Evolutionary conservation across 257 asterid genomes (phyloP).

Genomic region (Striga asiatica): DNA sequence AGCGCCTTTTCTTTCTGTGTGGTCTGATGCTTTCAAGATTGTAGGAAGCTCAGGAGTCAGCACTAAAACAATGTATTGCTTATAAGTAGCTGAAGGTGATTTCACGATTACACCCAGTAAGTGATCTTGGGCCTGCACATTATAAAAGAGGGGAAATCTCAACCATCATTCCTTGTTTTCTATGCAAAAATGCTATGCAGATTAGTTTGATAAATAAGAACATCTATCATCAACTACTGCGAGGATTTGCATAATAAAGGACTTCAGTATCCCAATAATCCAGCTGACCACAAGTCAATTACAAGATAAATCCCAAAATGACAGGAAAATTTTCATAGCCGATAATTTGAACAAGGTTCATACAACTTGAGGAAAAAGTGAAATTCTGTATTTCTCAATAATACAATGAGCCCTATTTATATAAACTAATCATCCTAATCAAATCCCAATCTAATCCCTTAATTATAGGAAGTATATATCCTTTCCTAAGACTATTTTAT

Average conservation of each 20-base stretch:
- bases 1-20: slow-evolving; percentile 33
- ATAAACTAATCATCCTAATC: too few species aligned
- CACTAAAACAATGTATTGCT: slow-evolving; percentile 71
- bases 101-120: slow-evolving; percentile 81
- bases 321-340: not conserved
- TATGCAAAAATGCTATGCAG: slow-evolving; percentile 10
- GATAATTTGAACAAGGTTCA: not conserved
- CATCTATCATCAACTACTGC: slow-evolving; percentile 8
- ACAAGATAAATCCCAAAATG: not conserved
- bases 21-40: slow-evolving; percentile 28
- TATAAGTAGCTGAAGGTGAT: slow-evolving; percentile 54
- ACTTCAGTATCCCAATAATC: not conserved
- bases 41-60: slow-evolving; percentile 71
- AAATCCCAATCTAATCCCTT: too few species aligned
- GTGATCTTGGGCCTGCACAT: slow-evolving; percentile 82
- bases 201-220: slow-evolving; percentile 9
- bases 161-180: slow-evolving; percentile 4
- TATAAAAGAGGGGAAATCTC: not conserved
- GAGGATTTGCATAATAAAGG: slow-evolving; percentile 13
- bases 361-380: too few species aligned
- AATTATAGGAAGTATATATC: too few species aligned
- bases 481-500: too few species aligned
- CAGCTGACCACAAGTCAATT: slow-evolving; percentile 10
- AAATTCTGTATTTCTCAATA: too few species aligned
- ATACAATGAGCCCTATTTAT: too few species aligned